These are phyloP conservation scores for Juglanconis sp. DNA, from an alignment of 2,329 filamentous ascomycete species.

Conservation along the genomic window DNA sequence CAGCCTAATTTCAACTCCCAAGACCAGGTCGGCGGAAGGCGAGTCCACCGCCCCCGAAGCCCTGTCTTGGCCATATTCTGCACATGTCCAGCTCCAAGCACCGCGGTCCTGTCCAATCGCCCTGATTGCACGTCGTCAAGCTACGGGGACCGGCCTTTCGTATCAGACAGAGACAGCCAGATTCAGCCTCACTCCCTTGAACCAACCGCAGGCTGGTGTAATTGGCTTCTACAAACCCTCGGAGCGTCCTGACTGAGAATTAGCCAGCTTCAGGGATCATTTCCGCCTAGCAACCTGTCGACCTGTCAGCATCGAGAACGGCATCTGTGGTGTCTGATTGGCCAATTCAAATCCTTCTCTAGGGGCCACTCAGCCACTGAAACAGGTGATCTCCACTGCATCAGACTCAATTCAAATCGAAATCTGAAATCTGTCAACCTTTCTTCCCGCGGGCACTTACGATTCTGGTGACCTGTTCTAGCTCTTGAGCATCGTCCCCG, in stretches of 20 bases:
- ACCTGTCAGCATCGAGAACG: conserved; percentile 4
- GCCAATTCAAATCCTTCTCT: neutral
- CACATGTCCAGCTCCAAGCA: neutral
- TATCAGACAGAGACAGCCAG: neutral
- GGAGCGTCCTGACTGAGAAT: neutral
- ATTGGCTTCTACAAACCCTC: too few species aligned
- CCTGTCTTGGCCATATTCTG: too few species aligned
- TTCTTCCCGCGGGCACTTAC: neutral
- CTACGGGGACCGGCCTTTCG: neutral
- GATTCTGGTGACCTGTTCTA: neutral
- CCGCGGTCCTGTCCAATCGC: neutral
- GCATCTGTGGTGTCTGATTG: neutral
- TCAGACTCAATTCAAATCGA: neutral
- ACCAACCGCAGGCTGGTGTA: too few species aligned
- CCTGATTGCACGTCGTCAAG: neutral
- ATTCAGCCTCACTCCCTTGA: neutral
- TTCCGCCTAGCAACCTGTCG: neutral
- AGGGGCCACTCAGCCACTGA: neutral
- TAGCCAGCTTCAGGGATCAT: neutral
- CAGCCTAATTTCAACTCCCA: too few species aligned
- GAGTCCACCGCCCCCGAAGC: too few species aligned
- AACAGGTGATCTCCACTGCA: neutral
- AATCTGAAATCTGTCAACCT: neutral
- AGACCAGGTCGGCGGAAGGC: too few species aligned
- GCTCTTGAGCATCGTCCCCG: neutral